Evolutionary conservation across 805 yeast species (phyloP), one percentile per base, ranked within the genome.

Genomic region (Metschnikowia continentalis): DNA sequence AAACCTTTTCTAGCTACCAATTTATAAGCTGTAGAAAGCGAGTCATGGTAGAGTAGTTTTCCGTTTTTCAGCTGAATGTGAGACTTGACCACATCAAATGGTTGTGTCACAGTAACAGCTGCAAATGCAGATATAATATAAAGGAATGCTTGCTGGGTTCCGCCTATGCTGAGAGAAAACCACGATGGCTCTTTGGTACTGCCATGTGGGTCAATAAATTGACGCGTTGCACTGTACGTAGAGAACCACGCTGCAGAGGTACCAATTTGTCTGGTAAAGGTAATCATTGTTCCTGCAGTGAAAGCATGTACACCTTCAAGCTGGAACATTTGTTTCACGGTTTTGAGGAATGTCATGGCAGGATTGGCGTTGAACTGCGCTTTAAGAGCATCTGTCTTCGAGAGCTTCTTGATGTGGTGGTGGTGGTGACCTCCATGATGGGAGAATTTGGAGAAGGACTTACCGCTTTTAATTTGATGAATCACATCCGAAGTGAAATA

Each of bases 231-330:
- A 52, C 88, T 88, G 69, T 87, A 92, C 0, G 90, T 80, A 5
- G 96, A 86, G 56, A 90, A 86, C 78, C 96, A 82, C 1, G 89
- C 90, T 39, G 88, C 81, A 19, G 96, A 83, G 54, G 87, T 86
- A 40, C 86, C 77, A 1, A 83, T 78, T 62, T 92, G 98, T 58
- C 98, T 79, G 8, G 83, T 67, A 19, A 90, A 69, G 0, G 99
- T 92, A n/a, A 95, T 87, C 51, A 80, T 68, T 13, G 91, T 78
- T 20, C 97, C 98, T 58, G 88, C 91, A 23, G 83, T 76, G 60
- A 89, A 90, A 1, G 96, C 96, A 36, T 80, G 66, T 1, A 85
- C 50, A 0, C 98, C 97, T 54, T 90, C 81, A 6, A 86, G 74
- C 42, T 67, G 63, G 62, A 86, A 87, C 63, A 91, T 88, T 61